phyloP scores from a whole-genome alignment of 2,329 filamentous ascomycete species.

The Thermothelomyces thermophilus region DNA sequence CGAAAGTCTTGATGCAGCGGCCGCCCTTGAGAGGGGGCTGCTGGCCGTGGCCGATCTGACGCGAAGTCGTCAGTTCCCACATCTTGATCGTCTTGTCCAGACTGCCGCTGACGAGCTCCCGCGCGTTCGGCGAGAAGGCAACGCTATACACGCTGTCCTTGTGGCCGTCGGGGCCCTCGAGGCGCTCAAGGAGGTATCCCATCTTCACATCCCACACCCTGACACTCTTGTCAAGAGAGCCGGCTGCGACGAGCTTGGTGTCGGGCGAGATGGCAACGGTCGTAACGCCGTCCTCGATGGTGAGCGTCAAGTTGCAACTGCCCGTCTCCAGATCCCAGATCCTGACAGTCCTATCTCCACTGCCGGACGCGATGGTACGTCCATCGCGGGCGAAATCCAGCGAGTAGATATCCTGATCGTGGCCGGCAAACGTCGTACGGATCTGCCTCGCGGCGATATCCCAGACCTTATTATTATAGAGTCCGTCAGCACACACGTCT shows the following conservation, averaged over 20 bases:
- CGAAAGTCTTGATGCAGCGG: conserved; percentile 93
- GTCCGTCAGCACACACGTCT: conserved; percentile 1
- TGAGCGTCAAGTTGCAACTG: conserved; percentile 74
- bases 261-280: conserved; percentile 97
- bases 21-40: conserved; percentile 67
- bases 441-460: conserved; percentile 80
- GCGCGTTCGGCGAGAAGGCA: conserved; percentile 88
- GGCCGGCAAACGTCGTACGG: conserved; percentile 87
- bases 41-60: conserved; percentile 51
- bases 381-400: conserved; percentile 92
- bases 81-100: conserved; percentile 99
- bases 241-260: conserved; percentile 87
- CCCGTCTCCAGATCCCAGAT: conserved; percentile 92
- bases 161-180: conserved; percentile 89
- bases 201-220: conserved; percentile 90
- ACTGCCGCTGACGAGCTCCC: conserved; percentile 88
- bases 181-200: conserved; percentile 80
- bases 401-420: conserved; percentile 98
- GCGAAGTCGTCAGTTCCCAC: conserved; percentile 81
- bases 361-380: conserved; percentile 89
- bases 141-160: conserved; percentile 97
- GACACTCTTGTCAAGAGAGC: conserved; percentile 94
- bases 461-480: conserved; percentile 94
- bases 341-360: conserved; percentile 87
- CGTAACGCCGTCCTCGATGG: conserved; percentile 94